Conservation (phyloP, 306 rosid genomes). For the Canavalia ensiformis region DNA sequence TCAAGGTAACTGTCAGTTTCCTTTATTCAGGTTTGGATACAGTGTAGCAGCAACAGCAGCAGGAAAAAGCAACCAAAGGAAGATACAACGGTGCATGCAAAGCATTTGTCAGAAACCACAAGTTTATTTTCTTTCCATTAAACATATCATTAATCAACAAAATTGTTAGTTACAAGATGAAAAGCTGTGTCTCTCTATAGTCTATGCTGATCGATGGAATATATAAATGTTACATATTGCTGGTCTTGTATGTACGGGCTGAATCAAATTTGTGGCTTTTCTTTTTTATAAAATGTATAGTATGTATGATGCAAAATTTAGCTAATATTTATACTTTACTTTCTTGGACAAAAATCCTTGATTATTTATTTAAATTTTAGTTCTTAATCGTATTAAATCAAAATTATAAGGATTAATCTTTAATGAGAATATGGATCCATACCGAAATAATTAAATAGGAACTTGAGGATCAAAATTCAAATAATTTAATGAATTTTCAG, state of each 20-base stretch:
- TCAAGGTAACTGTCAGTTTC: background rate
- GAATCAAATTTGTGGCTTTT: background rate
- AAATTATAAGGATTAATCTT: background rate
- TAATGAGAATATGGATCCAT: too few species aligned
- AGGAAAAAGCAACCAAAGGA: background rate
- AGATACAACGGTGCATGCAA: background rate
- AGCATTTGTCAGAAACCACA: constrained; percentile 8
- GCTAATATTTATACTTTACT: background rate
- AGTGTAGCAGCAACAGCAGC: background rate
- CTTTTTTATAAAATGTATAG: background rate
- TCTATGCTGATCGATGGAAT: background rate
- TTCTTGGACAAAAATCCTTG: background rate
- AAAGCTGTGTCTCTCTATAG: background rate
- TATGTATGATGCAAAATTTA: background rate
- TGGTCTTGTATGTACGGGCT: background rate
- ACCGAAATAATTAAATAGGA: too few species aligned
- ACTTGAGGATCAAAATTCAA: too few species aligned
- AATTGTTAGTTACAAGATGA: background rate
- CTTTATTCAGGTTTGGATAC: constrained; percentile 5
- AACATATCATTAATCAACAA: background rate
- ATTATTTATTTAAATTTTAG: background rate
- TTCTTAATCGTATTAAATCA: too few species aligned
- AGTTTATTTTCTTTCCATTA: background rate
- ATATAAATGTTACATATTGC: background rate
- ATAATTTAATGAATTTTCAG: too few species aligned